These are phyloP conservation scores for Paragyromitra xinjiangensis DNA, from an alignment of 495 filamentous ascomycete species.

Conservation along the genomic window DNA sequence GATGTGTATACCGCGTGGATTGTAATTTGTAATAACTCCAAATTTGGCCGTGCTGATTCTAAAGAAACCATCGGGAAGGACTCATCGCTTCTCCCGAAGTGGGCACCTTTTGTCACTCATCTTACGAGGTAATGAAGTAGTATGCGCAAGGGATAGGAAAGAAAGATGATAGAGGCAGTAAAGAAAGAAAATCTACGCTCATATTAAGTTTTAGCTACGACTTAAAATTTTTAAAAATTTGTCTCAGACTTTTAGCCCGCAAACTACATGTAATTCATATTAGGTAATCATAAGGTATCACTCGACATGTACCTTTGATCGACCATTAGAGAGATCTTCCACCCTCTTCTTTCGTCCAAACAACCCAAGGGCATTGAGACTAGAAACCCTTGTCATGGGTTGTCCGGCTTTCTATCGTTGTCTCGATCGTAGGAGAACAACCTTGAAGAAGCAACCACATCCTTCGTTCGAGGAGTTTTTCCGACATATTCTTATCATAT, in stretches of 20 bases:
- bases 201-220: too few species aligned
- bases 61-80: too few species aligned
- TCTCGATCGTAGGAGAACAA: not conserved
- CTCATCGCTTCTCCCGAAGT: too few species aligned
- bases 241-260: not conserved
- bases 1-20: too few species aligned
- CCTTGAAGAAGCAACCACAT: not conserved
- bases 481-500: not conserved
- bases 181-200: too few species aligned
- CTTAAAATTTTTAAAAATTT: too few species aligned
- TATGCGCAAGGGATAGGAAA: too few species aligned
- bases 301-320: not conserved
- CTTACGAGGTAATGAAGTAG: too few species aligned
- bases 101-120: too few species aligned
- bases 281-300: not conserved
- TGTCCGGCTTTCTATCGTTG: not conserved
- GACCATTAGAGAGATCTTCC: not conserved
- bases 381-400: not conserved
- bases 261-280: not conserved
- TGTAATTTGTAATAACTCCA: too few species aligned
- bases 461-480: not conserved
- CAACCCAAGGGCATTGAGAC: not conserved
- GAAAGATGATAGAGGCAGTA: too few species aligned
- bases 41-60: too few species aligned
- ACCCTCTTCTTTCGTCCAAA: not conserved